A percentile compares a stretch with the other conserved stretches of the same genome.
These are phyloP conservation scores for Poa pratensis DNA, from an alignment of 176 grass and related monocot species.

Conservation along the genomic window DNA sequence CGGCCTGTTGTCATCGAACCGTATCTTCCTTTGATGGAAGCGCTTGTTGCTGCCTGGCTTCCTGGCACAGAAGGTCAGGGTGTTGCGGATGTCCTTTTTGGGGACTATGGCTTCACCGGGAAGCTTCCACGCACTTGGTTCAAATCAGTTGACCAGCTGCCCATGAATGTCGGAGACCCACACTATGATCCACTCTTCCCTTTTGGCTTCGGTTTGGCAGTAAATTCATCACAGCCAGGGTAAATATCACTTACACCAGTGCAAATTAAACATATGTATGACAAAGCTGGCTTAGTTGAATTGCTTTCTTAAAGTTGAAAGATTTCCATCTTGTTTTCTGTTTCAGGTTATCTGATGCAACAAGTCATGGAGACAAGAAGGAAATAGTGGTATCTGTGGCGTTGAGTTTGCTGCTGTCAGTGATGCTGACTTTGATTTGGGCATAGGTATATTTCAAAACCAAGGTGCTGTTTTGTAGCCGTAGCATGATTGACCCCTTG, in stretches of 20 bases:
- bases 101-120: conserved; percentile 85
- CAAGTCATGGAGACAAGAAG: conserved; percentile 27
- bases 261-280: not conserved
- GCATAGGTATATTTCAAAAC: conserved; percentile 27
- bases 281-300: not conserved
- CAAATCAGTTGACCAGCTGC: conserved; percentile 79
- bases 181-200: conserved; percentile 93
- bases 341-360: conserved; percentile 43
- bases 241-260: conserved; percentile 40
- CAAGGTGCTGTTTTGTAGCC: not conserved
- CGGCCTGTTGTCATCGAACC: conserved; percentile 82
- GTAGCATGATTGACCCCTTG: not conserved
- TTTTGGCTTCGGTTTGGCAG: conserved; percentile 78
- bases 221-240: conserved; percentile 59
- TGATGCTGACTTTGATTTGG: conserved; percentile 38
- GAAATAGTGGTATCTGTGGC: not conserved
- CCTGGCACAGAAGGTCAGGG: conserved; percentile 89
- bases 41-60: conserved; percentile 93
- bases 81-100: conserved; percentile 81
- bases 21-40: conserved; percentile 82
- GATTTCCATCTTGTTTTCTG: conserved; percentile 24
- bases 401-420: conserved; percentile 40
- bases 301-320: not conserved
- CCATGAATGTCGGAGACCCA: conserved; percentile 79
- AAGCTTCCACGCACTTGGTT: conserved; percentile 83